A percentile compares a stretch with the other conserved stretches of the same genome.
These are phyloP conservation scores for Xylaria sp. DNA, from an alignment of 2,329 filamentous ascomycete genomes.

Conservation along the genomic window DNA sequence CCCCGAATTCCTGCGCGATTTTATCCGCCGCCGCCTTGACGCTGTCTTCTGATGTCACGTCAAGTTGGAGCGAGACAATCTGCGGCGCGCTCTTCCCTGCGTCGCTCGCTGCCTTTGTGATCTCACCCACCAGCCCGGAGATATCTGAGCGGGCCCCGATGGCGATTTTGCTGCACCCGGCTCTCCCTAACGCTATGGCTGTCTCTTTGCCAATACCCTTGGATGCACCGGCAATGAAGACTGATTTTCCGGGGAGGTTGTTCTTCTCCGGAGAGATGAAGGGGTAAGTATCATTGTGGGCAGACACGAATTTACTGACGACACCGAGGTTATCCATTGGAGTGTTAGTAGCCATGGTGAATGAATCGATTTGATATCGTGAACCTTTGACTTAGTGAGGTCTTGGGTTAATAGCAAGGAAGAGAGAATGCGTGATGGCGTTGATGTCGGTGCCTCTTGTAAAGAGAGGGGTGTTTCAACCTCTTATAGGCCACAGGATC, in stretches of 20 bases:
- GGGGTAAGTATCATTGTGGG: conserved; percentile 48
- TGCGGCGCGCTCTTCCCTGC: conserved; percentile 44
- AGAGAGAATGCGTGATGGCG: not conserved
- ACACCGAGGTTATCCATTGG: conserved; percentile 19
- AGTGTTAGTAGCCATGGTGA: conserved; percentile 29
- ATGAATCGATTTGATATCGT: conserved; percentile 9
- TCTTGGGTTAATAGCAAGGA: not conserved
- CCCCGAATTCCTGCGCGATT: conserved; percentile 41
- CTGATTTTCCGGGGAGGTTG: conserved; percentile 44
- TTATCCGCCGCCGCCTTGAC: conserved; percentile 49
- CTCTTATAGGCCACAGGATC: not conserved
- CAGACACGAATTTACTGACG: conserved; percentile 31
- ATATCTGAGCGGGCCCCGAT: conserved; percentile 63
- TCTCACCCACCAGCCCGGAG: conserved; percentile 50
- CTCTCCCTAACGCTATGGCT: conserved; percentile 60
- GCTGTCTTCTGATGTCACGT: conserved; percentile 49
- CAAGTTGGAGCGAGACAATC: conserved; percentile 48
- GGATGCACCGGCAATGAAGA: conserved; percentile 62
- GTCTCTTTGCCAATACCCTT: conserved; percentile 60
- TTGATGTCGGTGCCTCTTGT: not conserved
- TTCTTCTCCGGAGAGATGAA: conserved; percentile 43
- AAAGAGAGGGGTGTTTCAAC: not conserved
- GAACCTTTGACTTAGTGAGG: not conserved
- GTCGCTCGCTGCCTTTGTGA: conserved; percentile 49
- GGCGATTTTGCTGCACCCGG: conserved; percentile 59